Evolutionary conservation across 2,329 filamentous ascomycete species (phyloP).

Genomic region (Aspergillus caelatus): DNA sequence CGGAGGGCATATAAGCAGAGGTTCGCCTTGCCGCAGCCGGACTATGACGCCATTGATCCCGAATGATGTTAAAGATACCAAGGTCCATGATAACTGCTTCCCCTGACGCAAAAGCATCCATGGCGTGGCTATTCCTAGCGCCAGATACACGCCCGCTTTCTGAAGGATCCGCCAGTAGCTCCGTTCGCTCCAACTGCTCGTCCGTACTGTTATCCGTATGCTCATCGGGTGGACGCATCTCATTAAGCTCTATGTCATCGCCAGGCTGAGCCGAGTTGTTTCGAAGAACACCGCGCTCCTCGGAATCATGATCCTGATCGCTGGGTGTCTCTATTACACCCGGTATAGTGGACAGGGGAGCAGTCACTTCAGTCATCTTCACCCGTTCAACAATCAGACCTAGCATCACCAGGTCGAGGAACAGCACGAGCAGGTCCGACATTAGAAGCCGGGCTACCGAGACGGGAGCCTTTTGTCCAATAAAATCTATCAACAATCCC

Average conservation of each 20-base stretch:
- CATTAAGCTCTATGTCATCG: slow-evolving; percentile 46
- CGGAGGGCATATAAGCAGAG: slow-evolving; percentile 31
- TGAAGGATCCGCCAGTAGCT: slow-evolving; percentile 38
- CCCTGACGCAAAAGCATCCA: slow-evolving; percentile 42
- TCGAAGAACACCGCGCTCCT: slow-evolving; percentile 60
- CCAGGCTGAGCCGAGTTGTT: slow-evolving; percentile 38
- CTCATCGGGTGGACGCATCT: slow-evolving; percentile 29
- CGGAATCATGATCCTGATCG: slow-evolving; percentile 59
- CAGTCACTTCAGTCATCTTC: slow-evolving; percentile 42
- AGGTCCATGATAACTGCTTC: slow-evolving; percentile 42
- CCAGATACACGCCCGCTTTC: slow-evolving; percentile 23
- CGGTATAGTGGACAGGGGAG: slow-evolving; percentile 12
- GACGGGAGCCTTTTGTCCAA: slow-evolving; percentile 62
- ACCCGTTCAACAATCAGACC: slow-evolving; percentile 57
- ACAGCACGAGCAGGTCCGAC: slow-evolving; percentile 57
- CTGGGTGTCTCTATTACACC: slow-evolving; percentile 25
- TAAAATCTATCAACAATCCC: slow-evolving; percentile 66
- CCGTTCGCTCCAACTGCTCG: slow-evolving; percentile 32
- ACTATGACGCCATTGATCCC: slow-evolving; percentile 43
- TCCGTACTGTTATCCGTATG: slow-evolving; percentile 14
- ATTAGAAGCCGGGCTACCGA: slow-evolving; percentile 55
- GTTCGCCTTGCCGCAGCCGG: slow-evolving; percentile 25
- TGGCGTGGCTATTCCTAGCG: slow-evolving; percentile 35
- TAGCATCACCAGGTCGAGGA: slow-evolving; percentile 61
- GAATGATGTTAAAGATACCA: slow-evolving; percentile 37